Evolutionary conservation across 306 rosid genomes (phyloP), one percentile per base, ranked within the genome.

Genomic region (Oxytropis ochrocephala): DNA sequence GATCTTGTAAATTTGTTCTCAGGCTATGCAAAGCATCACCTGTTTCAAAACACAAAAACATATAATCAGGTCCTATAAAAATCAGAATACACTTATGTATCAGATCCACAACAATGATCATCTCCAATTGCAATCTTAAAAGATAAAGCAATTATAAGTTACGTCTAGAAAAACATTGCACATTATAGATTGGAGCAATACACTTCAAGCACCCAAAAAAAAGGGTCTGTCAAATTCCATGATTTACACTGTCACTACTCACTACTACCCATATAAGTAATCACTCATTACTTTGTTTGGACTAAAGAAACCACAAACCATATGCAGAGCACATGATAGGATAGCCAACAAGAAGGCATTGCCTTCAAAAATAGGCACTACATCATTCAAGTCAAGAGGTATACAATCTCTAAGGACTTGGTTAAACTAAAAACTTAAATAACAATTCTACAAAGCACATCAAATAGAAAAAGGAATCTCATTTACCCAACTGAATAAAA

Each of bases 11-110:
- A 78, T 87, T 94, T 78, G 88, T 79, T 85, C 99, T 79, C 55
- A 94, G 84, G 78, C 89, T 91, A 74, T 94, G 99, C 74, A 94
- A 80, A 65, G 99, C 99, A 80, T 94, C 99, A 18, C 99, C 99
- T 94, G 87, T 79, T 76, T 44, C 64, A 75, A 67, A 75, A 67
- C 42, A 39, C 55, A 77, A 76, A 46, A 62, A 66, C 55, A 72
- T 13, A 42, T 4, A 35, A 72, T 76, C 56, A 84, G 70, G 74
- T 65, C 48, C 58, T 4, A 10, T 29, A 70, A 64, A 33, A 21
- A 11, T 56, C 59, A 46, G 36, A 62, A 64, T 32, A 44, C 33
- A 24, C 55, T 42, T 19, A 36, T 27, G 2, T 27, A 14, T 38
- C 70, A 67, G 39, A 58, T 21, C 66, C 67, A 69, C 10, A 60